Conservation (phyloP, 2,329 filamentous ascomycete genomes). For the Pochonia chlamydosporia region DNA sequence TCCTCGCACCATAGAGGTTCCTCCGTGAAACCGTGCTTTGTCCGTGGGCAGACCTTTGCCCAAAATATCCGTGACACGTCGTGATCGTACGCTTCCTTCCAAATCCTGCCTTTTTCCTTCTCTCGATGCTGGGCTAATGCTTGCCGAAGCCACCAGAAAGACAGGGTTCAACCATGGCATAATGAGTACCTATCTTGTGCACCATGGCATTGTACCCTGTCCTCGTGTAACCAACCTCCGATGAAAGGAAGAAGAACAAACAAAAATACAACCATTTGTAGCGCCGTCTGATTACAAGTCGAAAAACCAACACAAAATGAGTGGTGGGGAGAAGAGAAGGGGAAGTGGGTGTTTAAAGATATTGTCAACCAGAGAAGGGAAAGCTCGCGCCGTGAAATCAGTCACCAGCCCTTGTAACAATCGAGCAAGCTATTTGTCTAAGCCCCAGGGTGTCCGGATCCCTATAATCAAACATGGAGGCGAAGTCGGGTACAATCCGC, state of each 20-base stretch:
- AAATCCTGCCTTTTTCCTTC: background rate
- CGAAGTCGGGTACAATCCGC: conserved; percentile 4
- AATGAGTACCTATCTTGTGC: background rate
- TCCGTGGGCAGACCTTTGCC: background rate
- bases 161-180: background rate
- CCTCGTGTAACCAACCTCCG: background rate
- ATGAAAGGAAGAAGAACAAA: background rate
- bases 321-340: background rate
- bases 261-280: background rate
- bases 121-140: background rate
- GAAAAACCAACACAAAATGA: background rate
- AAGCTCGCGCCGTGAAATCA: background rate
- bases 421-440: conserved; percentile 3
- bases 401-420: background rate
- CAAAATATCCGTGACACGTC: background rate
- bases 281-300: background rate
- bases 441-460: conserved; percentile 1
- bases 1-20: background rate
- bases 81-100: background rate
- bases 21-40: background rate
- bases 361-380: background rate
- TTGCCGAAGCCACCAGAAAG: background rate
- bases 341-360: background rate
- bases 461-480: conserved; percentile 3
- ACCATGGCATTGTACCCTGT: background rate